Percentiles rank a stretch among this genome's conserved stretches.
These are phyloP conservation scores for Polytrichum commune DNA, from an alignment of 225 moss, liverwort and hornwort genomes.

Conservation along the genomic window DNA sequence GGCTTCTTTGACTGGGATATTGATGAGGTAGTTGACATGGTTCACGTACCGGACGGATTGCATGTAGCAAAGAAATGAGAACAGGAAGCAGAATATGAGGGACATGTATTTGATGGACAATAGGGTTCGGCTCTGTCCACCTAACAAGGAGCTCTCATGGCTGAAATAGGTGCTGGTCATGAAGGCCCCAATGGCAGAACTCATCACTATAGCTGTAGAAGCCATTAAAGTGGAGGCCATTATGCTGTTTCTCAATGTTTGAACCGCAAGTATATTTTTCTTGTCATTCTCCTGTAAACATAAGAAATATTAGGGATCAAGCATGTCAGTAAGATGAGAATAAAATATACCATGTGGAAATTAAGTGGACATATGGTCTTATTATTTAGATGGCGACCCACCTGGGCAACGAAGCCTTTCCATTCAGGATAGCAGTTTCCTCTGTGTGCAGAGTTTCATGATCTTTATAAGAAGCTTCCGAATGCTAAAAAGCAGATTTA, in stretches of 20 bases:
- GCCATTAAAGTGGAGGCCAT: constrained; percentile 14
- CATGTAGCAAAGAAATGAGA: constrained; percentile 16
- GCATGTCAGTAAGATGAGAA: not conserved
- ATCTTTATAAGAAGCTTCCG: no score
- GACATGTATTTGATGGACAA: constrained; percentile 3
- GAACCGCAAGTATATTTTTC: constrained; percentile 12
- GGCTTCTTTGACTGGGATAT: constrained; percentile 7
- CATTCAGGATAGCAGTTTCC: no score
- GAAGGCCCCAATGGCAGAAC: constrained; percentile 4
- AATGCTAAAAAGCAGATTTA: no score
- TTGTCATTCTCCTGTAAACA: constrained; percentile 13
- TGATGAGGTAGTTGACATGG: constrained; percentile 12
- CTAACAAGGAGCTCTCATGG: not conserved
- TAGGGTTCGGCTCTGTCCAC: not conserved
- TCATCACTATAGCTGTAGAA: constrained; percentile 7
- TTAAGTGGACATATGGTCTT: no score
- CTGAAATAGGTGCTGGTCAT: constrained; percentile 10
- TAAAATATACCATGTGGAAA: no score
- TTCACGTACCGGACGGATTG: constrained; percentile 8
- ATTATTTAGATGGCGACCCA: no score
- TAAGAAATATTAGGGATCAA: not conserved
- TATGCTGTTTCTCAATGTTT: constrained; percentile 14
- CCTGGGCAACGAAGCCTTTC: no score
- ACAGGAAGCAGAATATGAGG: constrained; percentile 7
- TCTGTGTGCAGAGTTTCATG: no score